Percentiles rank a stretch among this genome's conserved stretches.
phyloP scores from a whole-genome alignment of 139 green algal genomes.

The Chlamydomonas urium region DNA sequence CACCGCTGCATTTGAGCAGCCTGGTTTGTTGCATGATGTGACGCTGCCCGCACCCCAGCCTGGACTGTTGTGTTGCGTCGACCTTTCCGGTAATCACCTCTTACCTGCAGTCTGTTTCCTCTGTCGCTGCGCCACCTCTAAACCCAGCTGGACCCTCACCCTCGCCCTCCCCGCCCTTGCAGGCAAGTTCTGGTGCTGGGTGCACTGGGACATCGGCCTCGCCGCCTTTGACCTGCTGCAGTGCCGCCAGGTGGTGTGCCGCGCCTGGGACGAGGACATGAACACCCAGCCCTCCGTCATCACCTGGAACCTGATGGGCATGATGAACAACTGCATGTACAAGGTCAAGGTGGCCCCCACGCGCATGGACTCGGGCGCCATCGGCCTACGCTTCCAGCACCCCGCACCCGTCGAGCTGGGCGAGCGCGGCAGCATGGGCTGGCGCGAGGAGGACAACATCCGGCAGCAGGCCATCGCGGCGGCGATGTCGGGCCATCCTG shows the following conservation, averaged over 20 bases:
- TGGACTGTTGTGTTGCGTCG: too few relatives aligned
- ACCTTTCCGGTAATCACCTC: too few relatives aligned
- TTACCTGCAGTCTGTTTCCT: too few relatives aligned
- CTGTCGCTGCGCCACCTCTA: too few relatives aligned
- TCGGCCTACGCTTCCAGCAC: conserved; percentile 80
- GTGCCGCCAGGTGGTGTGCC: conserved; percentile 62
- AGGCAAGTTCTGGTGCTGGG: conserved; percentile 89
- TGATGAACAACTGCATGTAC: conserved; percentile 98
- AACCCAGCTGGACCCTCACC: too few relatives aligned
- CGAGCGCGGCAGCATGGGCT: conserved; percentile 52
- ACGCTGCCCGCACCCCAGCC: too few relatives aligned
- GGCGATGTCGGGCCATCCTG: too few relatives aligned
- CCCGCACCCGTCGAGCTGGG: conserved; percentile 61
- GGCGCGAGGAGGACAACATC: conserved; percentile 65
- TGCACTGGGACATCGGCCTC: conserved; percentile 68
- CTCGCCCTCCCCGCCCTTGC: too few relatives aligned
- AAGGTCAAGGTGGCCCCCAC: conserved; percentile 53
- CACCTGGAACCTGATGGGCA: conserved; percentile 98
- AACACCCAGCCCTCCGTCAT: conserved; percentile 82
- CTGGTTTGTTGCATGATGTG: too few relatives aligned
- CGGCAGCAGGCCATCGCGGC: conserved; percentile 27
- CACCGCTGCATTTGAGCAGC: too few relatives aligned
- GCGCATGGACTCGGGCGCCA: conserved; percentile 34
- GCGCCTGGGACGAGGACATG: conserved; percentile 76
- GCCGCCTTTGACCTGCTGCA: conserved; percentile 56